phyloP scores from a whole-genome alignment of 352 stramenopile species.

The Phytophthora quininea region DNA sequence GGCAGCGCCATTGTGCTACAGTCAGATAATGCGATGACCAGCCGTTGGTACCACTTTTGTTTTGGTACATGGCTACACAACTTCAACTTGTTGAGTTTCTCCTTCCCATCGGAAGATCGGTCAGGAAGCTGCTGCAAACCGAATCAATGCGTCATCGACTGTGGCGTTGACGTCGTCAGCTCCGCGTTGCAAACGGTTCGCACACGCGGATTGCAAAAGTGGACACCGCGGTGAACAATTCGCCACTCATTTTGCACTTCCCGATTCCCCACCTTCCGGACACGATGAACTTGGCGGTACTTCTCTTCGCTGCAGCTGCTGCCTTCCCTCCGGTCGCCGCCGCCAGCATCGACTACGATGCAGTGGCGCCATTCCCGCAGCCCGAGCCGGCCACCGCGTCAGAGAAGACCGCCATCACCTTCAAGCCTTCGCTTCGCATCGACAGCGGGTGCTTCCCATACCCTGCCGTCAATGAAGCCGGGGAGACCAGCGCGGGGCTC shows the following conservation, averaged over 20 bases:
- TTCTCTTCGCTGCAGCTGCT: not conserved
- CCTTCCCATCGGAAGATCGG: too few relatives aligned
- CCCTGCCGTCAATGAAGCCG: not conserved
- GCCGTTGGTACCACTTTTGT: not conserved
- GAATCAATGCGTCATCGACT: too few relatives aligned
- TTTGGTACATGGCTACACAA: constrained; percentile 3
- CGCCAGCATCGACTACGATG: not conserved
- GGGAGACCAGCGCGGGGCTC: not conserved
- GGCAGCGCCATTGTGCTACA: constrained; percentile 14
- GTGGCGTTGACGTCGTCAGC: too few relatives aligned
- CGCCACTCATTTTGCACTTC: too few relatives aligned
- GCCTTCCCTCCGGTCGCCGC: not conserved
- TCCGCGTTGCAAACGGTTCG: too few relatives aligned
- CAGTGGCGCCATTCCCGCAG: not conserved
- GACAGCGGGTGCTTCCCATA: not conserved
- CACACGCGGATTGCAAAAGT: too few relatives aligned
- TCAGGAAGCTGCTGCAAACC: too few relatives aligned
- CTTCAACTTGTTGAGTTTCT: not conserved
- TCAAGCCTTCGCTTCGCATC: not conserved
- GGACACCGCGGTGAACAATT: too few relatives aligned
- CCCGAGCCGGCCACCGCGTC: not conserved
- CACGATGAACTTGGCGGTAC: too few relatives aligned
- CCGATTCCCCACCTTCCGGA: too few relatives aligned
- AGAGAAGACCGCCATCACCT: not conserved
- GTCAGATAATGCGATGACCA: not conserved